phyloP scores from a whole-genome alignment of 148 eudicot genomes.

The Dysphania ambrosioides region DNA sequence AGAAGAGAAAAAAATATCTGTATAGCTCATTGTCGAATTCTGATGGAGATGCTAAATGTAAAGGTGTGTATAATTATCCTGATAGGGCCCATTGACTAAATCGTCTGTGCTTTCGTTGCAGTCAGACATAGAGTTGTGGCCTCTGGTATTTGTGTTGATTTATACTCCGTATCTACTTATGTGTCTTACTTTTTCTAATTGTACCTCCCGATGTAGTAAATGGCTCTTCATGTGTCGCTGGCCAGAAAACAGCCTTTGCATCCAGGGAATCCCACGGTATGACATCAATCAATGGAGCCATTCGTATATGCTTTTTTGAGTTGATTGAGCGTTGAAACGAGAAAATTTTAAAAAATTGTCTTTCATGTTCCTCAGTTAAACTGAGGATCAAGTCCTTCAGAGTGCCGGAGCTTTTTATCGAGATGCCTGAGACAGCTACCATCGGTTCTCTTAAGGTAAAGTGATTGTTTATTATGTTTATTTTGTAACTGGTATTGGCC shows the following conservation, averaged over 20 bases:
- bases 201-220: slow-evolving; percentile 38
- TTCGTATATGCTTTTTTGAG: slow-evolving; percentile 28
- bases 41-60: slow-evolving; percentile 38
- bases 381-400: slow-evolving; percentile 86
- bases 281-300: slow-evolving; percentile 31
- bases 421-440: slow-evolving; percentile 83
- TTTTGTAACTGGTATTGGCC: background rate
- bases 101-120: slow-evolving; percentile 35
- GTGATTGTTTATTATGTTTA: background rate
- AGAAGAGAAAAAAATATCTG: slow-evolving; percentile 62
- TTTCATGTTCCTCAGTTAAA: slow-evolving; percentile 68
- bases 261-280: slow-evolving; percentile 75
- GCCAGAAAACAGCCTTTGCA: slow-evolving; percentile 46
- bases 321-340: slow-evolving; percentile 31
- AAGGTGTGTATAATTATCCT: slow-evolving; percentile 39
- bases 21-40: slow-evolving; percentile 47
- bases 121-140: slow-evolving; percentile 47
- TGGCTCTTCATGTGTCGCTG: slow-evolving; percentile 44
- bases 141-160: slow-evolving; percentile 16
- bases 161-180: background rate
- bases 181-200: slow-evolving; percentile 18
- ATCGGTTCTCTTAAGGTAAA: slow-evolving; percentile 87
- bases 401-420: slow-evolving; percentile 88
- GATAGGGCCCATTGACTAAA: slow-evolving; percentile 35
- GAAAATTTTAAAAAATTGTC: slow-evolving; percentile 40